Base-by-base conservation (phyloP, 352 stramenopile genomes). In the Pseudoperonospora humuli region DNA sequence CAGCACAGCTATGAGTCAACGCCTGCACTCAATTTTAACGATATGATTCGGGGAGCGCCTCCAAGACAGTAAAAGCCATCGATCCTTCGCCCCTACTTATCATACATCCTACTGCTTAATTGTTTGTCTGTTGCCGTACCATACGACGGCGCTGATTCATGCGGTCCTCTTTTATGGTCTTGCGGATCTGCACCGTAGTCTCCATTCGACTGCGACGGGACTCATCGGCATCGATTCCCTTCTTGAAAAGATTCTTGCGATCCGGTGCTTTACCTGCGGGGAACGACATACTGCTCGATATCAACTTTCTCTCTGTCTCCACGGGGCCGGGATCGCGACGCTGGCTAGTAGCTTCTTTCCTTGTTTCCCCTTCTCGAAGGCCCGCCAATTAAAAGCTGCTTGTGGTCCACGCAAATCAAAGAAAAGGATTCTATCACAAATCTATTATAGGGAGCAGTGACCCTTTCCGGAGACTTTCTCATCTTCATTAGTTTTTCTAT, bases 171-270 rank as follows among this genome's bases (percentile, higher is more conserved):
- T 86, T 86, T 28, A 85, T 82, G 31, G 51, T 83, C 62, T 91
- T 91, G 42, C 78, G 71, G 61, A 91, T 91, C 67, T 88, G 78
- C 50, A 91, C 74, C 10, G 75, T 87, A 6, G 75, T 91, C 54
- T 86, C 76, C 57, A 80, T 75, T 41, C 78, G 74, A 27, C 70
- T 73, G 39, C 75, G 74, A 32, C 78, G 78, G 39, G 72, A 76
- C 48, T 84, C 72, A 68, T 87, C 79, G 20, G 76, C 50, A 43
- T 87, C 76, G 44, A 88, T 89, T 25, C 63, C 71, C 52, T 88
- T 86, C 55, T 87, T 87, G 45, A 90, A 87, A 45, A 71, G 70
- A 55, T 62, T 73, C 60, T 86, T 81, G 46, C 76, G 75, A 53
- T 86, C 74, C 13, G 77, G 76, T 35, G 69, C 69, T 58, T 84